Base-by-base conservation (phyloP, 371 early-diverging fungal genomes). In the Fennellomyces sp. region DNA sequence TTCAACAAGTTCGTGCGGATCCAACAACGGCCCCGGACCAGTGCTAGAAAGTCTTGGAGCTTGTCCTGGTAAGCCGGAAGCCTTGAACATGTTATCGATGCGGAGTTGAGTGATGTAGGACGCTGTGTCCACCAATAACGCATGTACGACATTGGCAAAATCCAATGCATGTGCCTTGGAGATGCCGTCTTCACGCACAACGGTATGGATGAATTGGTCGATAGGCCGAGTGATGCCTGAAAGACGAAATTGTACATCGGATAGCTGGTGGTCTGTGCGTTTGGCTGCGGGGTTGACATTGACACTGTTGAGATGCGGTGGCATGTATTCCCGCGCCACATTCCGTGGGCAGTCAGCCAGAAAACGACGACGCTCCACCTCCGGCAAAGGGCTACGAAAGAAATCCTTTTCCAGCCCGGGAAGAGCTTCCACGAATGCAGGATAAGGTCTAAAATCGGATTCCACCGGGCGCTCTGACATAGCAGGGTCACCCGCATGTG, bases 161-260 rank as follows among this genome's bases (percentile, higher is more conserved):
- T 23, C 2, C 7, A 50, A 30, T 19, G 51, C 8, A 11, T 13
- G 6, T 6, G n/a, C 11, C 2, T 3, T 17, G 17, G 13, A 13
- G 1, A 50, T 30, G 26, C 15, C 7, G 7, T 31, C 10, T 2
- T 5, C 12, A 3, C 29, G 31, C 13, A 50, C 4, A 6, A 23
- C 21, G 12, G 26, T 17, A 29, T 50, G 51, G 0, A 28, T 25
- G 48, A 41, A 59, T 8, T 25, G 31, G 25, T 52, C 52, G 35
- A 59, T 3, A 5, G 59, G 52, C 5, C 51, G 52, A 11, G 59
- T 51, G 30, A 59, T 11, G 2, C 59, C 59, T 4, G 59, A 52
- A 15, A 59, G 52, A 13, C 52, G 35, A 41, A 27, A 59, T 45
- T 59, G 59, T 3, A 59, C 30, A 36, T 50, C 51, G 17, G 17